Evolutionary conservation across 805 yeast species (phyloP), one percentile per base, ranked within the genome.

Genomic region (Kurtzmaniella cleridarum): DNA sequence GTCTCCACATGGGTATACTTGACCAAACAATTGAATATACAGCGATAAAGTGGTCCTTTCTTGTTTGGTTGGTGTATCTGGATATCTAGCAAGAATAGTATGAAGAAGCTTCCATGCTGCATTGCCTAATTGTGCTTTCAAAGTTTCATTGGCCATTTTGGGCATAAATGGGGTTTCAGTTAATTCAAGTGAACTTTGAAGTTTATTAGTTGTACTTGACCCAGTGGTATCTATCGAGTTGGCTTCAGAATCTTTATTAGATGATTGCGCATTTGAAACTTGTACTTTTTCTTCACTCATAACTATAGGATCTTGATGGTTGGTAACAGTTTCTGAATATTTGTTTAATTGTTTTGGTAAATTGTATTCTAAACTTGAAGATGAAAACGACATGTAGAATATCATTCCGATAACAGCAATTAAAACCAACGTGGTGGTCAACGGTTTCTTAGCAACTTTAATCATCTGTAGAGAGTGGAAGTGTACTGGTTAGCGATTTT

Each of bases 1-100:
- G 57, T 91, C 97, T 3, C 95, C 95, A 63, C 98, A 91, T 0
- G 98, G 98, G 48, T 93, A 93, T 8, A 93, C 91, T 51, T 90
- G 87, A 1, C 93, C 89, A 64, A 90, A 93, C 27, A 86, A 65
- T 16, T 76, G 63, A 15, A 93, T 72, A 57, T 80, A 93, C 41
- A 67, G 74, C 13, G 62, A 52, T 35, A 93, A 65, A 20, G 91
- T 84, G 24, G 68, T 57, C 37, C 78, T 71, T 53, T 91, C 89
- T 33, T 71, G 74, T 3, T 54, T 48, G 1, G 81, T 62, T 14
- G 98, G 98, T 18, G 64, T 63, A 32, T 84, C 96, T 0, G 98
- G 98, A 55, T 85, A 93, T 54, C 96, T 74, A 1, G 98, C 95
- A 35, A 93, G 68, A 27, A 90, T 80, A 0, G 98, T 91, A 61